Percentiles rank a stretch among this genome's conserved stretches.
Evolutionary conservation across 2,329 filamentous ascomycete species (phyloP).

Genomic region (Aureobasidium sp.): DNA sequence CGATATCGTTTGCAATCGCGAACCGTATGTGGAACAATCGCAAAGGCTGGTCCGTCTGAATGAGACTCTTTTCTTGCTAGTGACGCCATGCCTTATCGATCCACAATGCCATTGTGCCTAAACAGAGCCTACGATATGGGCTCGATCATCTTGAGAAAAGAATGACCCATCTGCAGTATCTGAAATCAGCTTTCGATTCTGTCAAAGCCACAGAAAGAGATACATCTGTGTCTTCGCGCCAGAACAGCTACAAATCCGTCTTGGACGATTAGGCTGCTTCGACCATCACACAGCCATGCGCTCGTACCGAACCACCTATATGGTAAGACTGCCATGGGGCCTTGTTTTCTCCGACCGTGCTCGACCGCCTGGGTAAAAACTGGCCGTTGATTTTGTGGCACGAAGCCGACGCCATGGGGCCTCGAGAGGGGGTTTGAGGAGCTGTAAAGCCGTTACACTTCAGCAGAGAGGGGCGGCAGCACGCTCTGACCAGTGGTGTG

Average conservation of each 20-base stretch:
- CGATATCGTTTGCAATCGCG: neutral
- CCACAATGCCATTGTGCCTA: neutral
- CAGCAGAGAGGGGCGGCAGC: neutral
- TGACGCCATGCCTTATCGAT: neutral
- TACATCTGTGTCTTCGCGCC: neutral
- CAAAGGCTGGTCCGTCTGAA: no score
- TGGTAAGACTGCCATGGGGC: neutral
- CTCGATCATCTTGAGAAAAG: neutral
- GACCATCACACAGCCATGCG: neutral
- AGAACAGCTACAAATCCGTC: neutral
- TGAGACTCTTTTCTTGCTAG: no score
- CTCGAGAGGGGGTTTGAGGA: neutral
- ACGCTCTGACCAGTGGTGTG: neutral
- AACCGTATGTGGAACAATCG: neutral
- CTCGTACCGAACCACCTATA: neutral
- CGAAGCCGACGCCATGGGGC: neutral
- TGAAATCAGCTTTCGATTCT: neutral
- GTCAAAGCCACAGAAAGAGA: neutral
- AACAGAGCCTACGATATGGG: no score
- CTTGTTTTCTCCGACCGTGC: no score
- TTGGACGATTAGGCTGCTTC: neutral
- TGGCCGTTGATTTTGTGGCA: neutral
- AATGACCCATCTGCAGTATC: neutral
- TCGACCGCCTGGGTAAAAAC: neutral
- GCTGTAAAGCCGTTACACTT: constrained; percentile 2